Evolutionary conservation across 306 rosid genomes (phyloP).

Genomic region (Vicia villosa): DNA sequence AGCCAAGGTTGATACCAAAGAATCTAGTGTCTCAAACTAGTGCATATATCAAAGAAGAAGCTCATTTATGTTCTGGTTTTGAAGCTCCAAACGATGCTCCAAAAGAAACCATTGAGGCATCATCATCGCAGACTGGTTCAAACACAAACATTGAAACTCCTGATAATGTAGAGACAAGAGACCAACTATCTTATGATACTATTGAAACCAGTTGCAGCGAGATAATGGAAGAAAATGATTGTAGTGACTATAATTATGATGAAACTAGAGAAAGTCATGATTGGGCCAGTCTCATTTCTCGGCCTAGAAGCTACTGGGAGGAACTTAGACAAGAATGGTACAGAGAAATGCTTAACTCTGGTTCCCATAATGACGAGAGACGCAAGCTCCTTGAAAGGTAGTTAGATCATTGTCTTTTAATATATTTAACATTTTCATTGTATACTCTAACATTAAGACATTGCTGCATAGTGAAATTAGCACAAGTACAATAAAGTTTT

Average conservation of each 20-base stretch:
- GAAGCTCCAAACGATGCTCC: conserved; percentile 36
- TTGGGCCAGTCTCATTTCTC: conserved; percentile 71
- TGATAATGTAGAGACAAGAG: conserved; percentile 35
- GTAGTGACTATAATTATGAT: conserved; percentile 28
- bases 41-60: conserved; percentile 25
- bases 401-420: background rate
- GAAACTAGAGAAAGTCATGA: conserved; percentile 50
- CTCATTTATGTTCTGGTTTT: conserved; percentile 22
- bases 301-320: conserved; percentile 92
- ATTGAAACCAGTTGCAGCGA: conserved; percentile 34
- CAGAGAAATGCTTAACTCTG: conserved; percentile 61
- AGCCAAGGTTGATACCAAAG: background rate
- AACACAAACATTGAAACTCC: conserved; percentile 40
- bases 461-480: background rate
- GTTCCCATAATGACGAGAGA: conserved; percentile 65
- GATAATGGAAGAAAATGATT: conserved; percentile 42
- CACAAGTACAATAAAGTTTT: background rate
- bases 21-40: background rate
- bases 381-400: conserved; percentile 78
- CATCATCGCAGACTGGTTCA: conserved; percentile 34
- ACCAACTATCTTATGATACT: conserved; percentile 11
- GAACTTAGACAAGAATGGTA: conserved; percentile 69
- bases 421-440: background rate
- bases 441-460: background rate
- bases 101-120: conserved; percentile 34